Evolutionary conservation across 176 grass and related monocot genomes (phyloP).

Genomic region (Avena insularis): DNA sequence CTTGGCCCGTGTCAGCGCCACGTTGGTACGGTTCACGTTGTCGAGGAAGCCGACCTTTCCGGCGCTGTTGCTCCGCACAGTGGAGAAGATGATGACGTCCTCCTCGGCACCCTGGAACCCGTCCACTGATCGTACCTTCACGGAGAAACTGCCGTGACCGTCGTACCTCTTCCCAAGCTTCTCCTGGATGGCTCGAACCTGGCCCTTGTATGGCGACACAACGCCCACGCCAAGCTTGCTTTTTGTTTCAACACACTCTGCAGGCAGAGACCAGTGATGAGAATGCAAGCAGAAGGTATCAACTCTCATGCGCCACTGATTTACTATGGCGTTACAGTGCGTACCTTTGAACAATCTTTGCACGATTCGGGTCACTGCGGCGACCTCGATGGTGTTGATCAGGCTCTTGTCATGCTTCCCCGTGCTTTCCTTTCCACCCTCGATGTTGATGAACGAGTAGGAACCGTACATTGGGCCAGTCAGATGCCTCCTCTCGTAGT

Average conservation of each 20-base stretch:
- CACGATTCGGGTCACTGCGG: slow-evolving; percentile 50
- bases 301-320: background rate
- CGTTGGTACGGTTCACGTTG: slow-evolving; percentile 62
- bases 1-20: slow-evolving; percentile 74
- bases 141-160: slow-evolving; percentile 19
- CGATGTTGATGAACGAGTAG: slow-evolving; percentile 80
- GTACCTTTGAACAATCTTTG: slow-evolving; percentile 59
- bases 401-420: slow-evolving; percentile 51
- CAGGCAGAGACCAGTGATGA: too few relatives aligned
- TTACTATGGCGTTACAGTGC: background rate
- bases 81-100: slow-evolving; percentile 71
- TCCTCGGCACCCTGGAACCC: slow-evolving; percentile 88
- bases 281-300: background rate
- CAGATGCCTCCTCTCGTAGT: slow-evolving; percentile 49
- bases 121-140: slow-evolving; percentile 80
- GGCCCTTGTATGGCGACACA: slow-evolving; percentile 64
- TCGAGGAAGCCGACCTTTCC: slow-evolving; percentile 64
- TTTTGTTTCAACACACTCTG: slow-evolving; percentile 32
- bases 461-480: slow-evolving; percentile 54
- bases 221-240: slow-evolving; percentile 46
- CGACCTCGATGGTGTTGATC: slow-evolving; percentile 64
- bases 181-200: slow-evolving; percentile 59
- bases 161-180: slow-evolving; percentile 46
- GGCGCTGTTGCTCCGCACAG: slow-evolving; percentile 60
- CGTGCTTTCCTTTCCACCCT: slow-evolving; percentile 48